A percentile compares a stretch with the other conserved stretches of the same genome.
These are phyloP conservation scores for Plantago major DNA, from an alignment of 257 asterid genomes.

Conservation along the genomic window DNA sequence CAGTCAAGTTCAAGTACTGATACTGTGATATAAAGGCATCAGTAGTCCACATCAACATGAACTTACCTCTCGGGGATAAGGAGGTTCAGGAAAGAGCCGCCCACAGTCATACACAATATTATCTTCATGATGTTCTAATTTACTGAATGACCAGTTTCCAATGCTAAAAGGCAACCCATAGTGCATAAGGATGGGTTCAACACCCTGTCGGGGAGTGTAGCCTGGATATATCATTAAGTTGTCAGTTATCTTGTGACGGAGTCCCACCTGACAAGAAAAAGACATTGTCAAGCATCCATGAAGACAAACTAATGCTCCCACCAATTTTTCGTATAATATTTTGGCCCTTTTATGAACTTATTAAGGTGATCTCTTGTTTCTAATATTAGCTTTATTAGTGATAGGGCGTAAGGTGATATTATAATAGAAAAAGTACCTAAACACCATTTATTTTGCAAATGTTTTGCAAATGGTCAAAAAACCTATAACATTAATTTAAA, in stretches of 20 bases:
- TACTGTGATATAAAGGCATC: background rate
- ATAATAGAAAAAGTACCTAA: no score
- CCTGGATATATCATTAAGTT: constrained; percentile 98
- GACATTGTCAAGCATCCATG: constrained; percentile 13
- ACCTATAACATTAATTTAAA: no score
- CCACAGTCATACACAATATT: constrained; percentile 83
- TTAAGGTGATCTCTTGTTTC: no score
- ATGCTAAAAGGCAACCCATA: constrained; percentile 86
- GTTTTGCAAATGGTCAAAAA: no score
- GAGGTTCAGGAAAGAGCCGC: constrained; percentile 92
- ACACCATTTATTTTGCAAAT: no score
- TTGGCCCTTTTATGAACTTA: no score
- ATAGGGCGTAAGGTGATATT: no score
- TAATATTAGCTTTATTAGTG: no score
- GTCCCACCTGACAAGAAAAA: constrained; percentile 75
- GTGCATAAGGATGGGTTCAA: constrained; percentile 95
- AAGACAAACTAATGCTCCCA: background rate
- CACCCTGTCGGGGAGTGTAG: constrained; percentile 73
- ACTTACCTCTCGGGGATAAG: constrained; percentile 93
- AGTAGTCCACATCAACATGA: background rate
- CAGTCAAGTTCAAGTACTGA: background rate
- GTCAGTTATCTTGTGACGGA: constrained; percentile 81
- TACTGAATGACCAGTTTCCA: constrained; percentile 95
- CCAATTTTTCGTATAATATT: no score
- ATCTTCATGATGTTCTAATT: constrained; percentile 81